Conservation (phyloP, 2,329 filamentous ascomycete genomes). For the Chrysosporium keratinophilum region DNA sequence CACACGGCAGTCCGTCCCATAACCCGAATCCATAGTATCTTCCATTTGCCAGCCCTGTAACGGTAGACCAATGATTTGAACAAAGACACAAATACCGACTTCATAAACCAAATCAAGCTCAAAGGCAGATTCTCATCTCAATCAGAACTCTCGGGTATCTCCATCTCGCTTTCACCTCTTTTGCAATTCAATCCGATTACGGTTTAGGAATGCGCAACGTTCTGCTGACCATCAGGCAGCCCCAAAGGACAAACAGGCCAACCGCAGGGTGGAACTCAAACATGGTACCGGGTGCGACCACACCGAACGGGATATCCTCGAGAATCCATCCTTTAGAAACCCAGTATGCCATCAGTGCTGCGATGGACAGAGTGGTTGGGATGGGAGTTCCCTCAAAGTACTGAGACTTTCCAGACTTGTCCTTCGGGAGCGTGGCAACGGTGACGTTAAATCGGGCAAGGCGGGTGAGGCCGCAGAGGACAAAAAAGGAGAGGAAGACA, state of each 20-base stretch:
- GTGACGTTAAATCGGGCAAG: conserved; percentile 98
- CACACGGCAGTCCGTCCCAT: background rate
- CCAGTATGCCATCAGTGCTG: conserved; percentile 82
- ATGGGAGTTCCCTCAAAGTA: conserved; percentile 98
- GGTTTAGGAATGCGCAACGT: conserved; percentile 90
- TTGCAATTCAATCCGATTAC: conserved; percentile 21
- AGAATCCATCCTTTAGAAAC: conserved; percentile 69
- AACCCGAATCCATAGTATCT: background rate
- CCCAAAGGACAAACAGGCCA: conserved; percentile 73
- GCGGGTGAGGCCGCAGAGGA: conserved; percentile 85
- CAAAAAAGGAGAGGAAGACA: conserved; percentile 70
- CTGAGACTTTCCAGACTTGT: conserved; percentile 76
- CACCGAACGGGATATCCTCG: conserved; percentile 65
- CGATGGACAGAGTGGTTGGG: conserved; percentile 74
- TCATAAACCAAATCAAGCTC: background rate
- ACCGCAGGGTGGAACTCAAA: conserved; percentile 80
- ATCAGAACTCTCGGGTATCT: background rate
- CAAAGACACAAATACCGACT: background rate
- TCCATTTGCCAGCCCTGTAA: background rate
- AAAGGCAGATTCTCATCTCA: background rate
- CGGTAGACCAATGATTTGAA: background rate
- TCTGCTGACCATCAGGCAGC: conserved; percentile 91
- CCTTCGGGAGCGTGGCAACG: conserved; percentile 78
- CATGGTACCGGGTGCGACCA: conserved; percentile 53
- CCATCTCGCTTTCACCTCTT: background rate